These are phyloP conservation scores for Globisporangium carolinianum DNA, from an alignment of 352 stramenopile species.

Conservation along the genomic window DNA sequence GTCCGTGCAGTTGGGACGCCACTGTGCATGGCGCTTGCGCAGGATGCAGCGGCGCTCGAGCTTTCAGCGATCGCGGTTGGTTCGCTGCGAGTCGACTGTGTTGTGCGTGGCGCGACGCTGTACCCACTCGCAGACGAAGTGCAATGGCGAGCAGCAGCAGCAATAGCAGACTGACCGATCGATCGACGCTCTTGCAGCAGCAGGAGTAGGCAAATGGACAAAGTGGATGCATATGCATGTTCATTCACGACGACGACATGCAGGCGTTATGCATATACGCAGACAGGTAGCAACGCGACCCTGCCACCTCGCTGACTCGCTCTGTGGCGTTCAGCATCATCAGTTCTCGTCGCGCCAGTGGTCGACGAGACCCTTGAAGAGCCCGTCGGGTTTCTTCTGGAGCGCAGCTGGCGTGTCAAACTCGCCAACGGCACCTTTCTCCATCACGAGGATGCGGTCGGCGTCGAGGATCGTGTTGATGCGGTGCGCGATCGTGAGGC, in stretches of 20 bases:
- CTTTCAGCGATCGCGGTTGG: neutral
- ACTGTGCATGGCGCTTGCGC: constrained; percentile 2
- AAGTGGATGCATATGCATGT: too few relatives aligned
- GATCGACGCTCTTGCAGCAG: too few relatives aligned
- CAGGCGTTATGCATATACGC: neutral
- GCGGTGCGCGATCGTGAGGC: constrained; percentile 96
- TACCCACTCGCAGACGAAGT: constrained; percentile 5
- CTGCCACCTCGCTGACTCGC: neutral
- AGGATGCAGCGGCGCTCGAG: neutral
- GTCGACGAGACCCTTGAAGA: constrained; percentile 71
- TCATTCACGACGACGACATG: too few relatives aligned
- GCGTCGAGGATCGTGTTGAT: constrained; percentile 96
- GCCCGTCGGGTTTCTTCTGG: constrained; percentile 51
- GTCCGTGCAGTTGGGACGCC: constrained; percentile 1
- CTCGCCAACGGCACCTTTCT: constrained; percentile 89
- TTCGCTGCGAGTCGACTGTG: constrained; percentile 8
- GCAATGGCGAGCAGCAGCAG: neutral
- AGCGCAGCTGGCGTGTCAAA: constrained; percentile 89
- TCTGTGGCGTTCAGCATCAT: neutral
- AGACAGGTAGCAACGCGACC: neutral
- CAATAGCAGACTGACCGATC: neutral
- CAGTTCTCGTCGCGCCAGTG: constrained; percentile 60
- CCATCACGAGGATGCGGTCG: constrained; percentile 94
- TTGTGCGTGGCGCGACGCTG: neutral
- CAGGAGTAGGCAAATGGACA: too few relatives aligned